These are phyloP conservation scores for Starmerella etchellsii DNA, from an alignment of 805 yeast species.

Conservation along the genomic window DNA sequence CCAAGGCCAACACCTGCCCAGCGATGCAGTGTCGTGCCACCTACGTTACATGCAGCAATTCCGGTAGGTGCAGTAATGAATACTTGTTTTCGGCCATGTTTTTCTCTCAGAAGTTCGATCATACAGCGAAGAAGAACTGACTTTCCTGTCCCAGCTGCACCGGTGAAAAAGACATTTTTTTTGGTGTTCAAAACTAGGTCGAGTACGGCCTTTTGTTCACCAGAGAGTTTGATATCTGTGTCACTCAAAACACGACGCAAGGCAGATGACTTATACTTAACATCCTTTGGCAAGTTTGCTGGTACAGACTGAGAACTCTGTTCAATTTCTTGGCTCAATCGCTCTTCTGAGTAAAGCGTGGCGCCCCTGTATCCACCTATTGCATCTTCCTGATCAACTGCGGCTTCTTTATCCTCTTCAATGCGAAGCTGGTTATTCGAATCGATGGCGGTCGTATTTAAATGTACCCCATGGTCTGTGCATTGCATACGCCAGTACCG, in stretches of 20 bases:
- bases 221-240: slow-evolving; percentile 23
- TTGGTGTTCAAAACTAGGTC: slow-evolving; percentile 48
- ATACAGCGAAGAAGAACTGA: slow-evolving; percentile 69
- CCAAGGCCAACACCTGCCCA: slow-evolving; percentile 83
- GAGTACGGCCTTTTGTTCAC: slow-evolving; percentile 46
- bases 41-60: slow-evolving; percentile 85
- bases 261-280: not conserved
- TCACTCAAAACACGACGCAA: not conserved
- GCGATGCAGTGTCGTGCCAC: slow-evolving; percentile 77
- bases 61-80: slow-evolving; percentile 91
- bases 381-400: not conserved
- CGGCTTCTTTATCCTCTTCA: too few species aligned
- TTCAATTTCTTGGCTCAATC: not conserved
- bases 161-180: slow-evolving; percentile 73
- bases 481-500: not conserved
- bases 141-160: slow-evolving; percentile 98
- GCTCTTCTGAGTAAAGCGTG: not conserved
- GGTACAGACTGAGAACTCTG: not conserved
- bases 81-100: slow-evolving; percentile 32
- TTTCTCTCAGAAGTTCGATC: slow-evolving; percentile 38
- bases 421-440: not conserved
- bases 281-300: too few species aligned
- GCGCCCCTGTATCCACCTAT: not conserved
- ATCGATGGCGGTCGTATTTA: not conserved
- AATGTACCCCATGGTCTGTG: not conserved